Evolutionary conservation across 1,284 basidiomycete genomes (phyloP), one percentile per base, ranked within the genome.

Genomic region (Somion occarium): DNA sequence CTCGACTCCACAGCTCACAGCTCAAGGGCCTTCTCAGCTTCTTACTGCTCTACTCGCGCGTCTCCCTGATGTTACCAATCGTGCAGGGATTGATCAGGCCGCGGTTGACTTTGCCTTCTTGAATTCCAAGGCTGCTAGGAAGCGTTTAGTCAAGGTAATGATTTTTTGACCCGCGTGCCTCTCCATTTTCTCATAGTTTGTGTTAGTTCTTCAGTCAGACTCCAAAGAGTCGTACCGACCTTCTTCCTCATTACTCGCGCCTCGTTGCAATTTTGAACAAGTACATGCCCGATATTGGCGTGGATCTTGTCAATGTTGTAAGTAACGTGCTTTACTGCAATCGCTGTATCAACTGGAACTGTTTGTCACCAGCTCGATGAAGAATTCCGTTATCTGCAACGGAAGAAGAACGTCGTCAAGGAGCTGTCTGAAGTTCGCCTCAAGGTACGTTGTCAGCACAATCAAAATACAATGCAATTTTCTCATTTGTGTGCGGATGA

Each of bases 71-170:
- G 90, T 93, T 20, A 95, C 91, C 5, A 98, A 96, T 64, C 82
- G 91, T n/a, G 81, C 84, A 3, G 72, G 94, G 61, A 91, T 99
- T 51, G 97, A 99, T 65, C 91, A 95, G 66, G 88, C 90, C 18
- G 94, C 95, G 0, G 83, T 98, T 34, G 96, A 99, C 58, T 98
- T 99, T 67, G 93, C 93, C 0, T 93, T 95, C 64, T 73, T 98
- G 53, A 98, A 98, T 65, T 95, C 92, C 41, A 98, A 98, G 68
- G 93, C 93, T 11, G 91, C 94, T 2, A 77, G 97, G 55, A 95
- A 94, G 63, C 76, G 95, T 46, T 77, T 98, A 23, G 78, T 93
- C 59, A 94, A 86, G 76, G 92, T 91, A 58, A 24, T 45, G 25
- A 46, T 45, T 22, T 30, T 44, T 41, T 46, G n/a, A n/a, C 27